Conservation (phyloP, 805 yeast species). For the Zygoascus biomembranicola region DNA sequence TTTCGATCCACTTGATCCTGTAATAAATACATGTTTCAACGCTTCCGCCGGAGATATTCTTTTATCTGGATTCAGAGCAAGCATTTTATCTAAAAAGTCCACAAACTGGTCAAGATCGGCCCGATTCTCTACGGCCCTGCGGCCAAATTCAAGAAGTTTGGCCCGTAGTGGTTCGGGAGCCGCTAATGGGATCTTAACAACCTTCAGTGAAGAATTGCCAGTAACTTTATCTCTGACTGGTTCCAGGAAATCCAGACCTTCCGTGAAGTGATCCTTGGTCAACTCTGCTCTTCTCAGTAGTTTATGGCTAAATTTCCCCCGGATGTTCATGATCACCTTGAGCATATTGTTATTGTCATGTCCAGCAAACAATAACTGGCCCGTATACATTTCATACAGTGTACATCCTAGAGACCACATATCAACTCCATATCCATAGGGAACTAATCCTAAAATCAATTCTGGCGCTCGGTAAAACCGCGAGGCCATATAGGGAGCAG, state of each 20-base stretch:
- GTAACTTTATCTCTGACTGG: conserved; percentile 18
- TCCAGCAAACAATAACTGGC: conserved; percentile 85
- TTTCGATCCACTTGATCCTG: background rate
- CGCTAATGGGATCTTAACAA: conserved; percentile 8
- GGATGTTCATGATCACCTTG: conserved; percentile 24
- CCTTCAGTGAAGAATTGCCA: conserved; percentile 6
- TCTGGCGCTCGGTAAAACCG: conserved; percentile 77
- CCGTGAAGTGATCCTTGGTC: conserved; percentile 23
- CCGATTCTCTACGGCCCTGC: conserved; percentile 4
- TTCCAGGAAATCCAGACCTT: conserved; percentile 22
- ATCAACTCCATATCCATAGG: conserved; percentile 59
- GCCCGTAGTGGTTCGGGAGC: conserved; percentile 9
- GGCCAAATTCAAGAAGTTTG: conserved; percentile 8
- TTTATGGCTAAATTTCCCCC: conserved; percentile 26
- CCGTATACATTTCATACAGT: conserved; percentile 86
- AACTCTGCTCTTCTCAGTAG: conserved; percentile 23
- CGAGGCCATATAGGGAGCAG: conserved; percentile 36
- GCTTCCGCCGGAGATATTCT: conserved; percentile 65
- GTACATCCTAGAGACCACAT: conserved; percentile 96
- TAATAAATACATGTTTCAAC: conserved; percentile 47
- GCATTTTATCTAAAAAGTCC: conserved; percentile 25
- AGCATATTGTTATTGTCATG: conserved; percentile 70
- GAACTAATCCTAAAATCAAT: conserved; percentile 51
- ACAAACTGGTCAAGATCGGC: conserved; percentile 16
- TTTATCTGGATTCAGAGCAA: conserved; percentile 45